Evolutionary conservation across 2,329 filamentous ascomycete species (phyloP).

Genomic region (Calonectria multiphialidica): DNA sequence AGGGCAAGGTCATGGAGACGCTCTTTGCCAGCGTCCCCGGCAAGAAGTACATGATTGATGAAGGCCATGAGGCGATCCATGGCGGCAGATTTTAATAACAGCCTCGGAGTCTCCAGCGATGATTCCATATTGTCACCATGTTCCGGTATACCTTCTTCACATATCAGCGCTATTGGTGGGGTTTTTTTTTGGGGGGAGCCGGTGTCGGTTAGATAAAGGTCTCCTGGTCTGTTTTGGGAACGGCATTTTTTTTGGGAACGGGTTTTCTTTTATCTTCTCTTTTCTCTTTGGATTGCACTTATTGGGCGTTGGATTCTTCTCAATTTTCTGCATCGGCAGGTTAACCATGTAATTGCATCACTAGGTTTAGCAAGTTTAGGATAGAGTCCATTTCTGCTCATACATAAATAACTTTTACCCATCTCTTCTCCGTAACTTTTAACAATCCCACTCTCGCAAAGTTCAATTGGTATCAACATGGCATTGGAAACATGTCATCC

Average conservation of each 20-base stretch:
- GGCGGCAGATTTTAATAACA: conserved; percentile 25
- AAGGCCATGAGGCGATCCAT: conserved; percentile 35
- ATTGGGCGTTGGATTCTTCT: conserved; percentile 5
- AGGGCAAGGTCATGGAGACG: conserved; percentile 84
- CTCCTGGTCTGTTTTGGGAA: conserved; percentile 8
- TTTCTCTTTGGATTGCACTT: not conserved
- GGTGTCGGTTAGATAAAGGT: conserved; percentile 22
- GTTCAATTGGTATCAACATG: not conserved
- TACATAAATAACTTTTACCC: not conserved
- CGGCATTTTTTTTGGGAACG: conserved; percentile 17
- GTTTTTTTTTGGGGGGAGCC: not conserved
- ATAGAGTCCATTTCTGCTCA: conserved; percentile 18
- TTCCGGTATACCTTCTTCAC: conserved; percentile 8
- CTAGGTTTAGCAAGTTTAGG: conserved; percentile 14
- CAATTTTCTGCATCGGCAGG: conserved; percentile 1
- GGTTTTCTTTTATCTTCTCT: too few relatives aligned
- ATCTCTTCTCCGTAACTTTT: not conserved
- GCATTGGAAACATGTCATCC: not conserved
- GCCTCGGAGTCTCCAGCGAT: not conserved
- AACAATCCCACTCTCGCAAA: too few relatives aligned
- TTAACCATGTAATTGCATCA: conserved; percentile 7
- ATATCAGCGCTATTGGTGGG: conserved; percentile 16
- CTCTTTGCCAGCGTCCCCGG: conserved; percentile 70
- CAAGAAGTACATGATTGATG: conserved; percentile 49
- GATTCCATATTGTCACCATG: conserved; percentile 12